Evolutionary conservation across 805 yeast genomes (phyloP).

Genomic region (Candida sithepensis): DNA sequence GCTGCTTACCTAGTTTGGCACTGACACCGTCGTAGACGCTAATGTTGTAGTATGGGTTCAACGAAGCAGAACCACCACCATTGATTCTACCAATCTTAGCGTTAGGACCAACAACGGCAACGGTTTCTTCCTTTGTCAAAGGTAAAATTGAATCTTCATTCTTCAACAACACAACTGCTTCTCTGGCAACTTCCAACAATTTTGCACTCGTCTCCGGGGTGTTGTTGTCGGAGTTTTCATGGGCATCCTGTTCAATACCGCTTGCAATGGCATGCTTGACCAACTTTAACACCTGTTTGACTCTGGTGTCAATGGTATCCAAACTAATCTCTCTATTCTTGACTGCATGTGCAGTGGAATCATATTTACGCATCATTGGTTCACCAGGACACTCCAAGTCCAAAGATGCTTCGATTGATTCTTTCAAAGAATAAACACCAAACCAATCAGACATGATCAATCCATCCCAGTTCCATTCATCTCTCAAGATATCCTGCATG

Average conservation of each 20-base stretch:
- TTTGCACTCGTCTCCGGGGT: conserved; percentile 44
- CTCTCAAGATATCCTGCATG: conserved; percentile 44
- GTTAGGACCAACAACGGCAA: conserved; percentile 60
- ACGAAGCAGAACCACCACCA: conserved; percentile 63
- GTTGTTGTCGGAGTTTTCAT: conserved; percentile 38
- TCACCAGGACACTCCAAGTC: conserved; percentile 72
- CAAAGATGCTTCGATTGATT: conserved; percentile 51
- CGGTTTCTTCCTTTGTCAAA: conserved; percentile 36
- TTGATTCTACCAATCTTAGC: conserved; percentile 47
- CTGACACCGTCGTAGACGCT: conserved; percentile 16
- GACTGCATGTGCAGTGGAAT: conserved; percentile 42
- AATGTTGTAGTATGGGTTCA: conserved; percentile 21
- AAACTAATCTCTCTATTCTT: conserved; percentile 38
- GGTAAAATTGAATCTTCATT: conserved; percentile 48
- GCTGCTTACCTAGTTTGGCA: conserved; percentile 21
- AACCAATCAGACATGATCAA: conserved; percentile 63
- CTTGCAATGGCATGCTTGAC: conserved; percentile 41
- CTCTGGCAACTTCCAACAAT: conserved; percentile 44
- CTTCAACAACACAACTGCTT: conserved; percentile 54
- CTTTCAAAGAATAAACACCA: conserved; percentile 50
- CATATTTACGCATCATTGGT: conserved; percentile 41
- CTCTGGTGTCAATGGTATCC: conserved; percentile 45
- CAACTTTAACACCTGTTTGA: conserved; percentile 43
- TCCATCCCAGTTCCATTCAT: conserved; percentile 60
- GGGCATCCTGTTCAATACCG: conserved; percentile 41